Evolutionary conservation across 202 grass and related monocot genomes (phyloP), one percentile per base, ranked within the genome.

Genomic region (Zoysia matrella): DNA sequence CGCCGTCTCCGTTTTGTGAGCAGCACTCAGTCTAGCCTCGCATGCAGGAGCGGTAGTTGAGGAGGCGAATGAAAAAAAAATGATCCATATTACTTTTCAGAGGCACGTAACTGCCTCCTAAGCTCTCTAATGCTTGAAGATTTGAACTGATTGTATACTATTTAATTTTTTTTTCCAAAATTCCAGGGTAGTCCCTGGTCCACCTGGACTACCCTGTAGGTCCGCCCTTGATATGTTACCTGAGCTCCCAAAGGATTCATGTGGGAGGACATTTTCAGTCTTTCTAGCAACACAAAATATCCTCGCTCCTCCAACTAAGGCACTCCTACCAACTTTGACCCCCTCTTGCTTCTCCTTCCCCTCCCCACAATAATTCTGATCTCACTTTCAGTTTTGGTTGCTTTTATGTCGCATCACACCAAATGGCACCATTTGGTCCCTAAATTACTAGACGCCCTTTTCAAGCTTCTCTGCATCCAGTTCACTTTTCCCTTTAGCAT

Each of bases 331-430:
- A 15, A n/a, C 41, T 47, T 36, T 36, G 30, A 36, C 30, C 0
- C 65, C 43, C 5, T 15, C 9, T 58, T 64, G 11, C n/a, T 62
- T 39, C 18, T 4, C 7, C 36, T 39, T 39, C 46, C 6, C 64
- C 15, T 4, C 7, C 44, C 8, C 12, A 36, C 22, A 66, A 61
- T 73, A 67, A 68, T 72, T 68, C 10, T 8, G 9, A 42, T 7
- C 60, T 36, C 45, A 4, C 66, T 61, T 53, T 67, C 61, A 61
- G 39, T 61, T 81, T 82, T 4, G 52, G 67, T 72, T 54, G 72
- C 30, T 72, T 77, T 81, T 65, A 18, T 52, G 82, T 85, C 77
- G 60, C 87, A 67, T 75, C 87, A 60, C 51, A 57, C 69, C 22
- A 75, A 71, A 84, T 52, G 68, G 3, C 52, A 49, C 78, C 60